Evolutionary conservation across 257 asterid species (phyloP).

Genomic region (Ophiorrhiza pumila): DNA sequence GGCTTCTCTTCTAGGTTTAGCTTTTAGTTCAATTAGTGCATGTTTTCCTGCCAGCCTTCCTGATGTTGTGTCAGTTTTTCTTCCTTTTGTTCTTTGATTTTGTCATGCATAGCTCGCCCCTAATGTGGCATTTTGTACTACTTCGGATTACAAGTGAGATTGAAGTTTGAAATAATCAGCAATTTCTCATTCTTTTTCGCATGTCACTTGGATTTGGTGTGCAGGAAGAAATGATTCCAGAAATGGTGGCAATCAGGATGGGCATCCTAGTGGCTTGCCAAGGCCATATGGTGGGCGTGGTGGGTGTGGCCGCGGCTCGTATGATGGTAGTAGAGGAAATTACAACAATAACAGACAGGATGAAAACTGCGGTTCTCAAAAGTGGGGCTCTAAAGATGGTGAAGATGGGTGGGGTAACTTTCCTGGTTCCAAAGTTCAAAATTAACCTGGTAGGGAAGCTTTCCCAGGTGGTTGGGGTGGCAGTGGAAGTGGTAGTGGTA

Average conservation of each 20-base stretch:
- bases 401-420: slow-evolving; percentile 50
- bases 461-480: slow-evolving; percentile 53
- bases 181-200: not conserved
- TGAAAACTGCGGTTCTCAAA: slow-evolving; percentile 45
- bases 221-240: slow-evolving; percentile 77
- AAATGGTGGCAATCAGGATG: slow-evolving; percentile 53
- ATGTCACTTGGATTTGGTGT: slow-evolving; percentile 11
- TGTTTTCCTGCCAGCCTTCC: not conserved
- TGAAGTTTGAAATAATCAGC: too few species aligned
- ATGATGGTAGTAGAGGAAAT: slow-evolving; percentile 46
- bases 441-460: slow-evolving; percentile 47
- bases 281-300: slow-evolving; percentile 55
- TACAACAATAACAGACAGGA: slow-evolving; percentile 36
- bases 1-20: too few species aligned
- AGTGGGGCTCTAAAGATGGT: slow-evolving; percentile 60
- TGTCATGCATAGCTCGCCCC: not conserved
- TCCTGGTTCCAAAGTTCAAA: slow-evolving; percentile 55
- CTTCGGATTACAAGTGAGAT: not conserved
- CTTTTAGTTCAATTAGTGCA: not conserved
- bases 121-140: too few species aligned
- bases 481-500: slow-evolving; percentile 20
- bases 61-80: not conserved
- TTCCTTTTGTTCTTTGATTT: not conserved
- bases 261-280: slow-evolving; percentile 55
- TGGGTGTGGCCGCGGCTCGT: slow-evolving; percentile 41